Evolutionary conservation across 2,329 filamentous ascomycete genomes (phyloP), one percentile per base, ranked within the genome.

Genomic region (Acrocalymma vagum): DNA sequence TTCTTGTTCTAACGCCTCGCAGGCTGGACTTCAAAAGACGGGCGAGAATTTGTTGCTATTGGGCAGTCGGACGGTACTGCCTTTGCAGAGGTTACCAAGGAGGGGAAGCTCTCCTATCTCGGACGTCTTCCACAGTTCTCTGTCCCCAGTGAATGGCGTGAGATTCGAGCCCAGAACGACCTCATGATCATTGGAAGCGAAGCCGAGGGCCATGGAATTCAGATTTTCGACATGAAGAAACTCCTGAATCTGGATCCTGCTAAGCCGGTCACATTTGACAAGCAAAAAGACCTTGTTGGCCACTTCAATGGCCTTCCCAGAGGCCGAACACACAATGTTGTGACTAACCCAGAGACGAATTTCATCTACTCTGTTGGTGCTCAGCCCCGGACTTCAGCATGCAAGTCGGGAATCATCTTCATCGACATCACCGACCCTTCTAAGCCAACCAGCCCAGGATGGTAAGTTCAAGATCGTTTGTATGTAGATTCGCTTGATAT

Each of bases 151-250:
- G 72, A 74, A 18, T 82, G 79, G 78, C 72, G 78, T 31, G 78
- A 82, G 62, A 81, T 82, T 45, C 67, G 73, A 13, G 67, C 60
- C 3, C 71, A 72, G 48, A 72, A 72, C 31, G 65, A 75, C 48
- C 68, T 71, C 44, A 67, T 74, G 60, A 65, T 75, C 44, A 74
- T 76, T 34, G 73, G 73, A 7, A 62, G 57, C 18, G 67, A 70
- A 38, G 66, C 66, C 27, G 40, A 34, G 39, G 55, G 72, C 52
- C 82, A 85, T 62, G 78, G 79, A 22, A 76, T 85, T 30, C 82
- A 85, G 64, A 76, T 85, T 64, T 85, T 85, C 55, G 82, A 85
- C 64, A 76, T 84, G 78, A 76, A 72, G 54, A 83, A 68, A 54
- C 54, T 70, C 10, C 53, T 70, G 14, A 52, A 42, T 13, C 38